phyloP scores from a whole-genome alignment of 768 basidiomycete species.

The Mrakia gelida region DNA sequence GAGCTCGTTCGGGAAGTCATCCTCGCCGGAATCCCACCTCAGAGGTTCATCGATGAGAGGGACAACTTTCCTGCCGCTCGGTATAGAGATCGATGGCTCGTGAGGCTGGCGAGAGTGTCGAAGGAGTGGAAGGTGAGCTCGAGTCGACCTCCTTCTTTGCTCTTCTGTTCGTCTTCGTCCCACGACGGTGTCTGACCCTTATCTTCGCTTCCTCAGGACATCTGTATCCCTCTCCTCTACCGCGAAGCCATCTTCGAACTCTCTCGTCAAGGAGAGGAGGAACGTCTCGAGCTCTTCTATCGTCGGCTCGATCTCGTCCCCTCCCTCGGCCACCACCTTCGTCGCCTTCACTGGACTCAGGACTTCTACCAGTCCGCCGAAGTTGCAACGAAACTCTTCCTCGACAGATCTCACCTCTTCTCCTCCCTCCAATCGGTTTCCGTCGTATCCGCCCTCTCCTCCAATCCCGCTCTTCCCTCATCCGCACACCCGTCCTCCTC shows the following conservation, averaged over 20 bases:
- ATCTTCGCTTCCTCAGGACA: neutral
- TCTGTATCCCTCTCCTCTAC: neutral
- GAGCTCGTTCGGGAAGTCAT: neutral
- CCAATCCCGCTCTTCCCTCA: neutral
- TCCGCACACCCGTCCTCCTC: too few species aligned
- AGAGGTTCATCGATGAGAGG: neutral
- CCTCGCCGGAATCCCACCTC: neutral
- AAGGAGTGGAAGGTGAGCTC: neutral
- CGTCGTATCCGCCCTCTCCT: neutral
- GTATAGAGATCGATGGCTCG: neutral
- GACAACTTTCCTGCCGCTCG: neutral
- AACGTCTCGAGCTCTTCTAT: neutral
- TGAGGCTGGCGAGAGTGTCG: neutral
- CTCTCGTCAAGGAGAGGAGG: neutral
- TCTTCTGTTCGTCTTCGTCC: neutral
- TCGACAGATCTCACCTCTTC: neutral
- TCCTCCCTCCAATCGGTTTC: neutral
- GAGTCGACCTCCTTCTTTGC: neutral
- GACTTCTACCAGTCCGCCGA: neutral
- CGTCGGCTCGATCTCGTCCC: neutral
- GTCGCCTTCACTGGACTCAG: neutral
- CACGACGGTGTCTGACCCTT: too few species aligned
- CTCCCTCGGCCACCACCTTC: neutral
- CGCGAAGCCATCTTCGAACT: neutral
- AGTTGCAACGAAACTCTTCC: neutral